Evolutionary conservation across 2,329 filamentous ascomycete genomes (phyloP).

Genomic region (Curvularia lunata): DNA sequence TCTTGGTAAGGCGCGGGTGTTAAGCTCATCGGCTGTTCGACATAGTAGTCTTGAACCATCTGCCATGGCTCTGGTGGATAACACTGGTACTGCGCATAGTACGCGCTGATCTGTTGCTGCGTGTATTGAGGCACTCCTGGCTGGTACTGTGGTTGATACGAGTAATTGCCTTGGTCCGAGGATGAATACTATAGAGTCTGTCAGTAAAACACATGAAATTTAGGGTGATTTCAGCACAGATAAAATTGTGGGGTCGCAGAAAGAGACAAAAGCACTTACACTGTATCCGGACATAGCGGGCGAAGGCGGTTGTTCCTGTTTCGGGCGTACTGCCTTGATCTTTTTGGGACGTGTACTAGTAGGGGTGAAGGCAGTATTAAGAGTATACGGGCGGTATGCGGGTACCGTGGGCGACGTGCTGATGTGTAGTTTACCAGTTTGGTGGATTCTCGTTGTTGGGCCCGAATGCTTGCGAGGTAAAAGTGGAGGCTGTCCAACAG

Average conservation of each 20-base stretch:
- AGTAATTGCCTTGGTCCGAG: conserved; percentile 28
- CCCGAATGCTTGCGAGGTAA: conserved; percentile 3
- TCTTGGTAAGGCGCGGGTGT: conserved; percentile 17
- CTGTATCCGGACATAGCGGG: conserved; percentile 36
- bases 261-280: conserved; percentile 17
- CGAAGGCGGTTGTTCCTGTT: conserved; percentile 26
- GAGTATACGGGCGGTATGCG: conserved; percentile 24
- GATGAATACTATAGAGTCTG: conserved; percentile 26
- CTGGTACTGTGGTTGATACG: conserved; percentile 23
- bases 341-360: conserved; percentile 16
- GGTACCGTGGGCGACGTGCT: conserved; percentile 18
- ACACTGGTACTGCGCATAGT: conserved; percentile 40
- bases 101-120: conserved; percentile 38
- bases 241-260: background rate
- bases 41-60: conserved; percentile 34
- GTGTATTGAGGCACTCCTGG: conserved; percentile 39
- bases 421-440: conserved; percentile 18
- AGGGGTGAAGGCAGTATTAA: conserved; percentile 1
- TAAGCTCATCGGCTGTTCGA: conserved; percentile 19
- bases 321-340: conserved; percentile 20
- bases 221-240: no score
- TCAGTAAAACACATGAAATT: conserved; percentile 1
- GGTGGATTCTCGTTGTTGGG: conserved; percentile 9
- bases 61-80: conserved; percentile 40
- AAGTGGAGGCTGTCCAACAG: conserved; percentile 15